A percentile compares a stretch with the other conserved stretches of the same genome.
Evolutionary conservation across 2,329 filamentous ascomycete species (phyloP).

Genomic region (Xylogone sp.): DNA sequence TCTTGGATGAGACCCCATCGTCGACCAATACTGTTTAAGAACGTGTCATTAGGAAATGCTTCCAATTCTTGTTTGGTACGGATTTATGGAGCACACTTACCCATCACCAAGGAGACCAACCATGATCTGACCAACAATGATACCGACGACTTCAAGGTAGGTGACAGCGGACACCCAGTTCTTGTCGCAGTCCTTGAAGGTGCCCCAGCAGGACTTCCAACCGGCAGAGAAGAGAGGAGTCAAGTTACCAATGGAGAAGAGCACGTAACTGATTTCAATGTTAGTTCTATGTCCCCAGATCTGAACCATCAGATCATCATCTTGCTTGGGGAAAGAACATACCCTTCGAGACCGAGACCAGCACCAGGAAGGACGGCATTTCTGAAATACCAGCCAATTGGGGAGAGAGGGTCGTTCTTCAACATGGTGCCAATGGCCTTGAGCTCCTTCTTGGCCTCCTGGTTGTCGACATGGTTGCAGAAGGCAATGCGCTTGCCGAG

Average conservation of each 20-base stretch:
- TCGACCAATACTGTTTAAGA: constrained; percentile 83
- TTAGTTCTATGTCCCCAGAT: too few relatives aligned
- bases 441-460: constrained; percentile 67
- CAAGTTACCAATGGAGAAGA: constrained; percentile 95
- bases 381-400: constrained; percentile 80
- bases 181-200: constrained; percentile 60
- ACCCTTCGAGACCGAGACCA: constrained; percentile 84
- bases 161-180: constrained; percentile 83
- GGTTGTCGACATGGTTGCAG: constrained; percentile 67
- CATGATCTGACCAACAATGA: constrained; percentile 87
- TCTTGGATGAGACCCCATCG: constrained; percentile 96
- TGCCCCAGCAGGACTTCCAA: constrained; percentile 76
- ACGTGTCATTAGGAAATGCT: too few relatives aligned
- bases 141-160: constrained; percentile 90
- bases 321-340: too few relatives aligned
- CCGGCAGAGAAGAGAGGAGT: constrained; percentile 73
- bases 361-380: constrained; percentile 92
- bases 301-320: constrained; percentile 9
- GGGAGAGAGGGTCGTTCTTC: constrained; percentile 81
- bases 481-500: constrained; percentile 68
- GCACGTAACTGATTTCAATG: constrained; percentile 80
- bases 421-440: constrained; percentile 69
- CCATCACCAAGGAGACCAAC: constrained; percentile 79
- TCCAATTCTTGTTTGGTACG: too few relatives aligned
- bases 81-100: too few relatives aligned